These are phyloP conservation scores for Macrocybe gigantea DNA, from an alignment of 768 basidiomycete species.

Conservation along the genomic window DNA sequence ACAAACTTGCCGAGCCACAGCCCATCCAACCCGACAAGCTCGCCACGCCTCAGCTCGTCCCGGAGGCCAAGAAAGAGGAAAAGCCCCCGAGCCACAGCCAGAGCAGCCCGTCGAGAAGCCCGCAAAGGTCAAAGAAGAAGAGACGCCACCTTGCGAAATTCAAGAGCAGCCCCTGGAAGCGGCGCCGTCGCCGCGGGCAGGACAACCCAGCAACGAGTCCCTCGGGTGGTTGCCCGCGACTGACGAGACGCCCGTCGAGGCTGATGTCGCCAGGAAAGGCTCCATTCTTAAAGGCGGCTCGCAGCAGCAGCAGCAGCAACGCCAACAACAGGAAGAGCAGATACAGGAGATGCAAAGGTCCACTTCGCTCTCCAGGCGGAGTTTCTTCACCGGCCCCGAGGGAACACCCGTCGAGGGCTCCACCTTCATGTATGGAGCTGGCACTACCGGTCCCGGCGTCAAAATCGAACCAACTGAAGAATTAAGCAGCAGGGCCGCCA, in stretches of 20 bases:
- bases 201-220: not conserved
- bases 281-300: not conserved
- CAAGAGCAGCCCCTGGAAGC: not conserved
- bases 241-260: constrained; percentile 8
- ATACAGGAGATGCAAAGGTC: constrained; percentile 4
- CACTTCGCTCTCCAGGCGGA: constrained; percentile 20
- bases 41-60: no score
- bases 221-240: constrained; percentile 14
- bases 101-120: no score
- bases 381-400: constrained; percentile 27
- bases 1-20: no score
- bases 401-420: constrained; percentile 26
- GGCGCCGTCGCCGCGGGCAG: constrained; percentile 5
- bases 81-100: no score
- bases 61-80: no score
- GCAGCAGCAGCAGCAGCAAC: not conserved
- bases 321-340: constrained; percentile 1
- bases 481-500: constrained; percentile 32
- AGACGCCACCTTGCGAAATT: no score
- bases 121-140: no score
- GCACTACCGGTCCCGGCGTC: constrained; percentile 42
- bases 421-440: constrained; percentile 51
- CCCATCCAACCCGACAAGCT: no score
- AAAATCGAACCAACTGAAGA: constrained; percentile 34
- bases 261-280: not conserved